Conservation (phyloP, 2,329 filamentous ascomycete species). For the Ophiostoma montium region DNA sequence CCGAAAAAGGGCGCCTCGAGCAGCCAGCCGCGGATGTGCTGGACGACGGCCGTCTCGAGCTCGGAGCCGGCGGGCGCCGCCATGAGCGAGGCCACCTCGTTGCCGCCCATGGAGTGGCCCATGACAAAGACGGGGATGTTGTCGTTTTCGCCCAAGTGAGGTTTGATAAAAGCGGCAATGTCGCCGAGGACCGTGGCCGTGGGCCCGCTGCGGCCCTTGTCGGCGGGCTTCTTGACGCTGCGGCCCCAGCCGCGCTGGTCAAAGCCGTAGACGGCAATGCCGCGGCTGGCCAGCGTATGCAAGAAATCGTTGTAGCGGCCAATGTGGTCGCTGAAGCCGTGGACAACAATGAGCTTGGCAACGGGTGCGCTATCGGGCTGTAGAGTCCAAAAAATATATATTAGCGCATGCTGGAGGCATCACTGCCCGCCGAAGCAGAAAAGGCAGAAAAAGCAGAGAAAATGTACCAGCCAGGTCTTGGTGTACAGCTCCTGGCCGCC, state of each 20-base stretch:
- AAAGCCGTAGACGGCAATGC: conserved; percentile 63
- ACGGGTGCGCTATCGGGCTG: conserved; percentile 42
- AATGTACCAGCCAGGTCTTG: conserved; percentile 45
- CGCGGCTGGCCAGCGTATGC: conserved; percentile 49
- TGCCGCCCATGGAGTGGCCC: conserved; percentile 87
- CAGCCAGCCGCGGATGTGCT: conserved; percentile 56
- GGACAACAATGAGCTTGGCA: conserved; percentile 68
- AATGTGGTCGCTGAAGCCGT: conserved; percentile 82
- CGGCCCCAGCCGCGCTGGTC: conserved; percentile 87
- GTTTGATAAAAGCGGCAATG: conserved; percentile 59
- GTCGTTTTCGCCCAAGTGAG: conserved; percentile 27
- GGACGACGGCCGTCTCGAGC: conserved; percentile 37
- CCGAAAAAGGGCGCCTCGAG: conserved; percentile 68
- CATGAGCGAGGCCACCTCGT: conserved; percentile 51
- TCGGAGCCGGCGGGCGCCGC: conserved; percentile 24
- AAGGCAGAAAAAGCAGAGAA: too few relatives aligned
- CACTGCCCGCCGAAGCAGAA: too few relatives aligned
- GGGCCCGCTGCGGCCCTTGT: conserved; percentile 60
- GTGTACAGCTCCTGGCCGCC: conserved; percentile 35
- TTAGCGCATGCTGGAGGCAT: too few relatives aligned
- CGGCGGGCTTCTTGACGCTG: conserved; percentile 44
- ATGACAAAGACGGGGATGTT: conserved; percentile 61
- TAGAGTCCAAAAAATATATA: too few relatives aligned
- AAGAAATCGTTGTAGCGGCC: conserved; percentile 67
- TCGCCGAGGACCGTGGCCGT: conserved; percentile 62